Conservation (phyloP, 23 red algal genomes). For the Gracilaria gracilis region DNA sequence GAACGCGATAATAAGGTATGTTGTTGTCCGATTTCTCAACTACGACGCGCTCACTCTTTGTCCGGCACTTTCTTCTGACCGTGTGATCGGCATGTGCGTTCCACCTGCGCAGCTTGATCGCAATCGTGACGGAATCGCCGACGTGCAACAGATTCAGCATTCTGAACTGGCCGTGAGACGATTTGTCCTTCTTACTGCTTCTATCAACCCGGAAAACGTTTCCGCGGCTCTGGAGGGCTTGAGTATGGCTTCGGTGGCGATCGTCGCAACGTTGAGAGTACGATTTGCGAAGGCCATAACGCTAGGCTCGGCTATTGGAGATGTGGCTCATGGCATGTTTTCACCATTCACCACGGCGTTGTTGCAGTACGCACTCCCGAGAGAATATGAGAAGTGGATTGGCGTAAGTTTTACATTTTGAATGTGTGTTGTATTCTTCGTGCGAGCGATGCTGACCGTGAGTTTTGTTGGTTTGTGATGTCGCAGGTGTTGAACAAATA, state of each 20-base stretch:
- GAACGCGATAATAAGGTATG: constrained; percentile 43
- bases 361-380: background rate
- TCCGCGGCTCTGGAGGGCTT: constrained; percentile 57
- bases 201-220: constrained; percentile 54
- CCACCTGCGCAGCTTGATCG: constrained; percentile 24
- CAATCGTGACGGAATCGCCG: constrained; percentile 52
- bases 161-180: constrained; percentile 24
- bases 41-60: background rate
- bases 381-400: constrained; percentile 53
- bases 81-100: background rate
- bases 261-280: constrained; percentile 50
- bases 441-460: too few species aligned
- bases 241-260: constrained; percentile 46
- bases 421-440: too few species aligned
- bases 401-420: constrained; percentile 17
- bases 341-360: constrained; percentile 20
- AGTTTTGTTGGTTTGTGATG: background rate
- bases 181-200: constrained; percentile 32
- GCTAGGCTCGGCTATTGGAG: constrained; percentile 52
- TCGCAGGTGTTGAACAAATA: constrained; percentile 53
- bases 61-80: background rate
- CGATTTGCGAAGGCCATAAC: constrained; percentile 64
- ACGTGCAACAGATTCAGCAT: constrained; percentile 59
- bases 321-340: constrained; percentile 20
- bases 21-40: background rate